Base-by-base conservation (phyloP, 305 asterid species). In the Ruellia speciosa region DNA sequence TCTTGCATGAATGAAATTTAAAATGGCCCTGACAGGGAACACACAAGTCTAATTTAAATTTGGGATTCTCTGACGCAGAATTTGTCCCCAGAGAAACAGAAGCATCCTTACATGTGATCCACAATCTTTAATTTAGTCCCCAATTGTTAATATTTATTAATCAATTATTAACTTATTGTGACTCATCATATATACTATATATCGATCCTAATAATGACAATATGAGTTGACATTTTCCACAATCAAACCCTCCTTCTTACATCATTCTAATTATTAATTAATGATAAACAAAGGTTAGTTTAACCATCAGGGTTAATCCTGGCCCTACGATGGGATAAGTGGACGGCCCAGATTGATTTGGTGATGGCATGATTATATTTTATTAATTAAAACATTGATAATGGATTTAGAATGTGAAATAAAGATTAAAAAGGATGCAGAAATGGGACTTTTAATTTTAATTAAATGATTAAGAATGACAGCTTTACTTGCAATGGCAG, bases 81-180 rank as follows among this genome's bases (percentile, higher is more conserved):
- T 79, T 71, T 71, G 85, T 76, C 77, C 67, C 61, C 28, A 5
- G 18, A 59, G 14, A 39, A 63, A 54, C 37, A 58, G 77, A 68
- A 74, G 79, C 75, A 77, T 77, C 80, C 74, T 64, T 74, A 68
- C 83, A 77, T 74, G 80, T 77, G 83, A 77, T 62, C 69, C 63
- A 20, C 55, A 62, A 59, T 56, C 62, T 54, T n/a, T 72, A 35
- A 15, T 66, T 72, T 70, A 66, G 54, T 67, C 73, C 73, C 55
- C 17, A 65, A 59, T 67, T 41, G 60, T 58, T 62, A 56, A 5
- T 43, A 43, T 43, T 43, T 43, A 11, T 43, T 43, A 43, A 43
- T 10, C 48, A 43, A 14, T 14, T 7, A 43, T 43, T 14, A 14
- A 11, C 41, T 37, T 37, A 6, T 37, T 24, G 31, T 24, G 31